Evolutionary conservation across 352 stramenopile species (phyloP).

Genomic region (Pythium apleroticum): DNA sequence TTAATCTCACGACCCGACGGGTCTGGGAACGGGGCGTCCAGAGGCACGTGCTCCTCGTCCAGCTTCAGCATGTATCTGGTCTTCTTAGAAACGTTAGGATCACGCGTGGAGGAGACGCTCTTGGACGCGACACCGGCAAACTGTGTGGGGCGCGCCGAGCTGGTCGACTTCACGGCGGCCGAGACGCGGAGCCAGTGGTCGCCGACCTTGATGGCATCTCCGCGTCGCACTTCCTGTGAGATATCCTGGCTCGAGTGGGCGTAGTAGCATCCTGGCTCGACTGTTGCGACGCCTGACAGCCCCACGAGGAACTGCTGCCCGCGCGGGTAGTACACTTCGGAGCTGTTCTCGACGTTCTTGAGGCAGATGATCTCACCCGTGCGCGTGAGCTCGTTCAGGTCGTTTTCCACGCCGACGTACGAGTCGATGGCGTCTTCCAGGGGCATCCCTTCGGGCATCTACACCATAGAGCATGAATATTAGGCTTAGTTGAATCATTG

Average conservation of each 20-base stretch:
- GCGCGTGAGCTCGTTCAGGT: slow-evolving; percentile 70
- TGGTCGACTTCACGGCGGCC: slow-evolving; percentile 72
- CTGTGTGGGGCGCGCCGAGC: slow-evolving; percentile 53
- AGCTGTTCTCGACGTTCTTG: slow-evolving; percentile 78
- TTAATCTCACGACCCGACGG: slow-evolving; percentile 53
- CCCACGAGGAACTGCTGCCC: slow-evolving; percentile 68
- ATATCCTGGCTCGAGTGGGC: slow-evolving; percentile 65
- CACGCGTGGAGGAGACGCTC: slow-evolving; percentile 76
- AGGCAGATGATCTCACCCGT: slow-evolving; percentile 82
- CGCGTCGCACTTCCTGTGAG: slow-evolving; percentile 65
- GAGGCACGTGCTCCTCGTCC: slow-evolving; percentile 75
- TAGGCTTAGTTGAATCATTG: too few species aligned
- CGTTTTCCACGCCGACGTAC: slow-evolving; percentile 75
- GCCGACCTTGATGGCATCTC: slow-evolving; percentile 69
- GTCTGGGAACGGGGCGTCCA: slow-evolving; percentile 80
- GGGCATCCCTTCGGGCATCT: slow-evolving; percentile 83
- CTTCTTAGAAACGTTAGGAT: slow-evolving; percentile 83
- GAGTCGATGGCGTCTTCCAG: slow-evolving; percentile 84
- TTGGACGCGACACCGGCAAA: slow-evolving; percentile 75
- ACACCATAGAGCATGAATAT: background rate
- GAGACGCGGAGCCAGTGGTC: slow-evolving; percentile 86
- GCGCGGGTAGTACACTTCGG: slow-evolving; percentile 79
- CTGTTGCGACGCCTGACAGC: slow-evolving; percentile 65
- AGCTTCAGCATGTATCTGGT: slow-evolving; percentile 87
- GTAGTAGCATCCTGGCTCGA: slow-evolving; percentile 74